phyloP scores from a whole-genome alignment of 768 basidiomycete genomes.

The Cystofilobasidium macerans region DNA sequence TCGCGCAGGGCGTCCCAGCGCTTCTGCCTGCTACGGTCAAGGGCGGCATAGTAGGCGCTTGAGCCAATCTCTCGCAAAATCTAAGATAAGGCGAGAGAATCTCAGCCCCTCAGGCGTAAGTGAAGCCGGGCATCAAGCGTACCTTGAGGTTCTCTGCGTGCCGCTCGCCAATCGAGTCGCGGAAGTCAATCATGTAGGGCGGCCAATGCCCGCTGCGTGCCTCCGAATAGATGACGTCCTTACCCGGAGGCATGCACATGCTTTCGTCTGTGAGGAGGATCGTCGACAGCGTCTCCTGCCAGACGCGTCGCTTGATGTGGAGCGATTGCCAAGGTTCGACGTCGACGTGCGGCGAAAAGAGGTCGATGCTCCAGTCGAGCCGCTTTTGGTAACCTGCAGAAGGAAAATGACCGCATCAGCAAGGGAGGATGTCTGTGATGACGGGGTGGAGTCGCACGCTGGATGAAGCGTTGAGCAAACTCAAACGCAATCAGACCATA shows the following conservation, averaged over 20 bases:
- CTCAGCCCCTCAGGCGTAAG: not conserved
- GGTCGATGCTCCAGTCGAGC: constrained; percentile 69
- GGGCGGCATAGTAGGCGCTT: constrained; percentile 47
- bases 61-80: constrained; percentile 63
- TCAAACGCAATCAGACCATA: constrained; percentile 52
- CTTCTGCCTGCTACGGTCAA: constrained; percentile 31
- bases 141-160: constrained; percentile 73
- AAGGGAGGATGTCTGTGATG: not conserved
- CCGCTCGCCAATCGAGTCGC: constrained; percentile 49
- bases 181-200: constrained; percentile 58
- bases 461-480: constrained; percentile 49
- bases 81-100: too few relatives aligned
- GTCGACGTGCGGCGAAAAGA: constrained; percentile 58
- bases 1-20: constrained; percentile 2
- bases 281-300: constrained; percentile 65
- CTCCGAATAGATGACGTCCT: constrained; percentile 53
- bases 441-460: constrained; percentile 44
- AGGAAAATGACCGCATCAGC: not conserved
- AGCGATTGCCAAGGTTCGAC: constrained; percentile 26
- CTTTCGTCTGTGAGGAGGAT: constrained; percentile 53
- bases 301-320: constrained; percentile 60
- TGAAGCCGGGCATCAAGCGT: constrained; percentile 1
- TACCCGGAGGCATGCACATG: constrained; percentile 50
- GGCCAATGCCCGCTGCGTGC: constrained; percentile 51
- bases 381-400: constrained; percentile 36